These are phyloP conservation scores for Phanerochaete sordida DNA, from an alignment of 768 basidiomycete species.

Conservation along the genomic window DNA sequence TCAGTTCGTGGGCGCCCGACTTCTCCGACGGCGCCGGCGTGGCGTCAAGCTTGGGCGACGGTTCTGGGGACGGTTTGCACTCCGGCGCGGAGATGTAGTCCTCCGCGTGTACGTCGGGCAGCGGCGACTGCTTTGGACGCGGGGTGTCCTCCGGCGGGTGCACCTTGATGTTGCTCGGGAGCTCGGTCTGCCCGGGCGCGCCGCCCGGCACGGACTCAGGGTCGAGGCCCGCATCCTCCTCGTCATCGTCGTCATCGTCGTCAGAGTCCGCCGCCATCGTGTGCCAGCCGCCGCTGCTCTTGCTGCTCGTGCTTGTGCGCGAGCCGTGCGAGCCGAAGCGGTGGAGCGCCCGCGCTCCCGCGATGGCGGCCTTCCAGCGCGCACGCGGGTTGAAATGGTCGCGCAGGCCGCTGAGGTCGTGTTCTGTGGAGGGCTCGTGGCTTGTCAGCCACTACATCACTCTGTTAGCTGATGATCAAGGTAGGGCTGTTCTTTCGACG, in stretches of 20 bases:
- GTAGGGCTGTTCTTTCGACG: slow-evolving; percentile 20
- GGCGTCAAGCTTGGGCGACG: neutral
- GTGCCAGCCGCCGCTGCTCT: slow-evolving; percentile 35
- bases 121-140: neutral
- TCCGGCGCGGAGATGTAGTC: slow-evolving; percentile 3
- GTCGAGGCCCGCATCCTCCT: slow-evolving; percentile 30
- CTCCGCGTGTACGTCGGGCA: neutral
- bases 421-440: slow-evolving; percentile 60
- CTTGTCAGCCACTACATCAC: slow-evolving; percentile 66
- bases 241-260: slow-evolving; percentile 28
- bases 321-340: slow-evolving; percentile 24
- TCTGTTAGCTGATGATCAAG: neutral
- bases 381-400: slow-evolving; percentile 79
- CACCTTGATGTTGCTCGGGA: slow-evolving; percentile 28
- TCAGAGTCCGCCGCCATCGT: slow-evolving; percentile 12
- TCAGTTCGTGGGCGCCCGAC: slow-evolving; percentile 18
- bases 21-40: slow-evolving; percentile 4
- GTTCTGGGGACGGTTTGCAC: neutral
- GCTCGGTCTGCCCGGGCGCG: slow-evolving; percentile 6
- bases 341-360: slow-evolving; percentile 37
- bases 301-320: slow-evolving; percentile 16
- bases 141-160: neutral
- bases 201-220: neutral
- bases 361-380: slow-evolving; percentile 71
- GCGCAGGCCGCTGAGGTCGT: slow-evolving; percentile 76